Conservation (phyloP, 345 rosid genomes). For the Heritiera fomes region DNA sequence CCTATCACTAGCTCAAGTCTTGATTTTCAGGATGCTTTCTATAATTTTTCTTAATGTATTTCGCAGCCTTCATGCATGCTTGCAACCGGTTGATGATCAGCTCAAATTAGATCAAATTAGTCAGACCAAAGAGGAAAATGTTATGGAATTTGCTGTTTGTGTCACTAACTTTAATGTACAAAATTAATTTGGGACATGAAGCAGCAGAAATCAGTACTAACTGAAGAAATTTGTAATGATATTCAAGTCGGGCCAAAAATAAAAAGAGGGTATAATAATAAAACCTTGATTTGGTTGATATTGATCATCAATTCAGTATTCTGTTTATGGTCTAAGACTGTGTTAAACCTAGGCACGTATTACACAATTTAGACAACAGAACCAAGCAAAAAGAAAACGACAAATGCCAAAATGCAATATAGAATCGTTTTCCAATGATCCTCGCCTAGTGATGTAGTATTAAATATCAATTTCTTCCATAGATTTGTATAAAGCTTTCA, state of each 20-base stretch:
- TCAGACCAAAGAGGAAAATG: neutral
- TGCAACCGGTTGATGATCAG: neutral
- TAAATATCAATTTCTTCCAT: slow-evolving; percentile 20
- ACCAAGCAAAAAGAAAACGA: neutral
- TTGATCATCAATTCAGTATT: too few relatives aligned
- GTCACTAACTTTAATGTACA: too few relatives aligned
- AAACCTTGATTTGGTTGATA: too few relatives aligned
- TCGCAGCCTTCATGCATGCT: neutral
- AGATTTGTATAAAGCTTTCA: slow-evolving; percentile 26
- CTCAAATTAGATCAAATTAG: neutral
- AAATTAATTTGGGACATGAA: too few relatives aligned
- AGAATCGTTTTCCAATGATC: neutral
- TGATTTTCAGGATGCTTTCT: too few relatives aligned
- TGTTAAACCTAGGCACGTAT: neutral
- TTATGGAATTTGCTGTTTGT: neutral
- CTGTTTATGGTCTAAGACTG: too few relatives aligned
- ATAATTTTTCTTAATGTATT: neutral
- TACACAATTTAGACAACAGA: slow-evolving; percentile 6
- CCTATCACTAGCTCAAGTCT: too few relatives aligned
- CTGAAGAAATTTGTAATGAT: too few relatives aligned
- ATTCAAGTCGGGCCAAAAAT: too few relatives aligned
- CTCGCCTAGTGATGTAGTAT: neutral
- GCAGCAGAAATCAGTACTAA: too few relatives aligned
- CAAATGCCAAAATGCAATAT: neutral
- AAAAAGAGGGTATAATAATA: too few relatives aligned